Percentiles rank a stretch among this genome's conserved stretches.
Evolutionary conservation across 768 basidiomycete species (phyloP).

Genomic region (Amanita fuliginea): DNA sequence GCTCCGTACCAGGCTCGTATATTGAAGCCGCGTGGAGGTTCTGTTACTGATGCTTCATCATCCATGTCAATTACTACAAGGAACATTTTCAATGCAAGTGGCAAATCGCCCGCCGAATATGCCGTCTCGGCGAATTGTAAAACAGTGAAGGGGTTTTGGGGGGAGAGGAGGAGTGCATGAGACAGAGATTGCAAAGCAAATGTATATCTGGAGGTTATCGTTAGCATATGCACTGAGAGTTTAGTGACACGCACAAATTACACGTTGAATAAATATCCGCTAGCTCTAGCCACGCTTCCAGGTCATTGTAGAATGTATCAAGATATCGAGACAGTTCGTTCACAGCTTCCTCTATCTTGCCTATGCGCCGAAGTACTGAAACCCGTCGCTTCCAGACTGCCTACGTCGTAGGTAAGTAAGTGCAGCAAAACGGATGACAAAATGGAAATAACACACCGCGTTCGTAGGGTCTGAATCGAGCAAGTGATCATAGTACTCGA

Average conservation of each 20-base stretch:
- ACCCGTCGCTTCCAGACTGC: constrained; percentile 75
- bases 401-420: constrained; percentile 23
- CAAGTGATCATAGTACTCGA: constrained; percentile 55
- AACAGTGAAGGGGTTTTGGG: constrained; percentile 78
- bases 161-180: constrained; percentile 72
- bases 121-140: constrained; percentile 86
- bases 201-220: constrained; percentile 42
- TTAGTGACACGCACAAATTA: constrained; percentile 52
- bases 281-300: constrained; percentile 83
- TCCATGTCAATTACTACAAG: constrained; percentile 73
- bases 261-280: constrained; percentile 69
- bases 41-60: constrained; percentile 30
- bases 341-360: constrained; percentile 55
- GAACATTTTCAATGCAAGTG: constrained; percentile 71
- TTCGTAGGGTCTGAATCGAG: constrained; percentile 59
- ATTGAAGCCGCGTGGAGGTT: constrained; percentile 42
- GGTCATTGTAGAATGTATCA: constrained; percentile 82
- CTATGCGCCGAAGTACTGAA: constrained; percentile 52
- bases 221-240: not conserved
- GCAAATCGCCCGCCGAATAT: constrained; percentile 65
- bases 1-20: constrained; percentile 78
- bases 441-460: constrained; percentile 42
- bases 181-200: constrained; percentile 65
- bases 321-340: constrained; percentile 63
- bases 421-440: too few relatives aligned